A percentile compares a stretch with the other conserved stretches of the same genome.
Conservation (phyloP, 2,329 filamentous ascomycete species). For the Fusarium albidum region DNA sequence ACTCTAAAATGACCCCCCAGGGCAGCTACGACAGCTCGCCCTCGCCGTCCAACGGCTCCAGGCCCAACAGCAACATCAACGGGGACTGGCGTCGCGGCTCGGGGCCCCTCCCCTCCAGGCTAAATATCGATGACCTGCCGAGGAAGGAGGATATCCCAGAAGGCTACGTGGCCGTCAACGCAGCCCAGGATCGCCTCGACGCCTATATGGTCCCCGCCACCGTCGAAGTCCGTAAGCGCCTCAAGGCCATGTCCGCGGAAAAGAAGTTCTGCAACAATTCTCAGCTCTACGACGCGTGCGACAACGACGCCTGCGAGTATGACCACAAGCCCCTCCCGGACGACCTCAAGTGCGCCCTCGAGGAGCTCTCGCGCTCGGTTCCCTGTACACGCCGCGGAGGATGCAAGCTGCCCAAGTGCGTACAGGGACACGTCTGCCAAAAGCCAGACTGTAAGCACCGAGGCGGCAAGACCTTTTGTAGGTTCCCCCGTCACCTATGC, state of each 20-base stretch:
- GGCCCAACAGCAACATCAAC: constrained; percentile 8
- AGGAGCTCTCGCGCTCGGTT: constrained; percentile 27
- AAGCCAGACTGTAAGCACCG: constrained; percentile 29
- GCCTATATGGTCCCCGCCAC: constrained; percentile 15
- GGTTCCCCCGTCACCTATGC: constrained; percentile 26
- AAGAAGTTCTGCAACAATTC: constrained; percentile 33
- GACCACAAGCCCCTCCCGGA: constrained; percentile 29
- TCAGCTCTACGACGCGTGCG: constrained; percentile 26
- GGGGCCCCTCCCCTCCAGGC: not conserved
- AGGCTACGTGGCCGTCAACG: constrained; percentile 27
- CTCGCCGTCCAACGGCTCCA: constrained; percentile 13
- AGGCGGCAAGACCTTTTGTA: constrained; percentile 29
- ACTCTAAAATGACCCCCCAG: constrained; percentile 15
- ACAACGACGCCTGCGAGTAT: constrained; percentile 28
- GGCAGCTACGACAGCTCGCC: constrained; percentile 21
- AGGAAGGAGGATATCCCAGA: constrained; percentile 23
- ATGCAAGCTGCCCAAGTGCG: constrained; percentile 27
- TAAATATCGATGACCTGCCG: constrained; percentile 24
- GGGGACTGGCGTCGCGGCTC: constrained; percentile 12
- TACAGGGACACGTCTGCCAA: constrained; percentile 35
- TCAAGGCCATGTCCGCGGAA: constrained; percentile 23
- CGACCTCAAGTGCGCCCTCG: constrained; percentile 26
- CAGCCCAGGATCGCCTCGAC: constrained; percentile 28
- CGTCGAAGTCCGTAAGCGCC: constrained; percentile 12
- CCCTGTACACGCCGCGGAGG: constrained; percentile 24